Percentiles rank a stretch among this genome's conserved stretches.
phyloP scores from a whole-genome alignment of 1,139 yeast genomes.

The Geotrichum australiense region DNA sequence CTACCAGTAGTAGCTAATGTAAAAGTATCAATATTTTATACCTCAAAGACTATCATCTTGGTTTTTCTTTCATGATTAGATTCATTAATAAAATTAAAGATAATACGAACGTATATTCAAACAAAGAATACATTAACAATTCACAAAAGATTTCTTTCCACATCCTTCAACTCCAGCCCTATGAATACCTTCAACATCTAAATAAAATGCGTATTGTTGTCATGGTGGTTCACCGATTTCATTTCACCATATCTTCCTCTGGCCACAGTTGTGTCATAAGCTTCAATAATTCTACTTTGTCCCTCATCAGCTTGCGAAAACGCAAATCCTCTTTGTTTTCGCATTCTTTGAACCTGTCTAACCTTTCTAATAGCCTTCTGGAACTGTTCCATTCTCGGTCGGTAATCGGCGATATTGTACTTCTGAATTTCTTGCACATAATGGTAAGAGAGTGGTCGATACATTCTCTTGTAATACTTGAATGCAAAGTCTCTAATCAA shows the following conservation, averaged over 20 bases:
- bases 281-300: constrained; percentile 83
- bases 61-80: too few species aligned
- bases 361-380: constrained; percentile 96
- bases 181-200: too few species aligned
- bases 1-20: too few species aligned
- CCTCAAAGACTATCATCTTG: too few species aligned
- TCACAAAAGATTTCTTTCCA: neutral
- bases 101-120: neutral
- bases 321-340: constrained; percentile 97
- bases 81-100: too few species aligned
- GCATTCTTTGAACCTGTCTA: constrained; percentile 96
- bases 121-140: neutral
- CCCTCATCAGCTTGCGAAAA: constrained; percentile 95
- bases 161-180: too few species aligned
- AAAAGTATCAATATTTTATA: too few species aligned
- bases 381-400: constrained; percentile 94
- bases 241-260: constrained; percentile 51
- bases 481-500: constrained; percentile 82
- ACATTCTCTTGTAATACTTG: constrained; percentile 91
- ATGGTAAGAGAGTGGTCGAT: constrained; percentile 87
- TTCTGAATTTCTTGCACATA: constrained; percentile 95
- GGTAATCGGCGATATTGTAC: constrained; percentile 84
- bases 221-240: constrained; percentile 24
- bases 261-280: constrained; percentile 81
- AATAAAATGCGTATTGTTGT: too few species aligned